Conservation (phyloP, 257 asterid species). For the Handroanthus guayacan region DNA sequence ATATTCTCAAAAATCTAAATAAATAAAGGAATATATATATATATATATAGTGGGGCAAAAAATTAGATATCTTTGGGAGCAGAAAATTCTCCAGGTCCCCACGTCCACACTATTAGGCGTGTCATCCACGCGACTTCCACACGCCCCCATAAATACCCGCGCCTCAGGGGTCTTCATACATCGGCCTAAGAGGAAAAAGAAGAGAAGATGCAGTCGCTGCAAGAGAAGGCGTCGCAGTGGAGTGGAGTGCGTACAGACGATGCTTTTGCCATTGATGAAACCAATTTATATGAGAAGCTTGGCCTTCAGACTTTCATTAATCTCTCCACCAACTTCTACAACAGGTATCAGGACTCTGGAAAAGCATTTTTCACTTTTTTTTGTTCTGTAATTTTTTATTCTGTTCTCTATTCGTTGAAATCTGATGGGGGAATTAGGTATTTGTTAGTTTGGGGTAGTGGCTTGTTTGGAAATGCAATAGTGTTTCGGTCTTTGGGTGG, state of each 20-base stretch:
- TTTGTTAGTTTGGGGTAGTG: conserved; percentile 20
- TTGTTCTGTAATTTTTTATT: neutral
- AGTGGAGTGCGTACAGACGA: conserved; percentile 73
- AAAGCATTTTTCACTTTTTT: neutral
- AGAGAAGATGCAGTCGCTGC: conserved; percentile 76
- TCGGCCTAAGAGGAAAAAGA: conserved; percentile 22
- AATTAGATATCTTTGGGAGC: neutral
- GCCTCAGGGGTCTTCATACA: neutral
- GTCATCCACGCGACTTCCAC: conserved; percentile 58
- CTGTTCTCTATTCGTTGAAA: neutral
- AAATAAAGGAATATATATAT: no score
- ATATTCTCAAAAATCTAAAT: neutral
- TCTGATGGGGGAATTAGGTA: neutral
- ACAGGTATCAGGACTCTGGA: conserved; percentile 51
- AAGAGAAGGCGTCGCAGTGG: conserved; percentile 93
- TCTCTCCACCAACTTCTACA: conserved; percentile 90
- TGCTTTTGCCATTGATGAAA: conserved; percentile 82
- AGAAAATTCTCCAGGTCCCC: conserved; percentile 14
- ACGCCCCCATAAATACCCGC: conserved; percentile 39
- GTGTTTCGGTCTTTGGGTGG: conserved; percentile 15
- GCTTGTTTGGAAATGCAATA: neutral
- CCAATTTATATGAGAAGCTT: conserved; percentile 78
- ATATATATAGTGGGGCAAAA: no score
- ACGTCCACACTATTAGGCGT: conserved; percentile 44
- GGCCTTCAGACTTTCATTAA: conserved; percentile 84